phyloP scores from a whole-genome alignment of 352 stramenopile genomes.

The Halophytophthora batemanensis region DNA sequence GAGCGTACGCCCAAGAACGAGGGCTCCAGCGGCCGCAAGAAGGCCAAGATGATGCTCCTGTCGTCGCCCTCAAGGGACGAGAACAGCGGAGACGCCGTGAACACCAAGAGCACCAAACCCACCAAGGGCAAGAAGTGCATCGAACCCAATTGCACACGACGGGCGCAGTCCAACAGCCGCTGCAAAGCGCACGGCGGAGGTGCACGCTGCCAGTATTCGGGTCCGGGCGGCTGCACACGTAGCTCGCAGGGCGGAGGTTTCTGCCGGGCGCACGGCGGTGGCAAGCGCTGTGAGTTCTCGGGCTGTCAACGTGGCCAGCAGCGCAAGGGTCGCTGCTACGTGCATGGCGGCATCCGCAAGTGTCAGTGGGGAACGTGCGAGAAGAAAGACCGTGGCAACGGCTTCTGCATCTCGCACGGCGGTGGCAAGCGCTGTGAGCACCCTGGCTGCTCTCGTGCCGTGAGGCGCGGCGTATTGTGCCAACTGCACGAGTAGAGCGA shows the following conservation, averaged over 20 bases:
- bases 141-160: constrained; percentile 49
- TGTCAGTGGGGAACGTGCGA: constrained; percentile 71
- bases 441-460: constrained; percentile 41
- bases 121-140: constrained; percentile 79
- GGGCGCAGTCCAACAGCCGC: constrained; percentile 78
- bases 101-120: constrained; percentile 15
- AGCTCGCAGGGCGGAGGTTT: constrained; percentile 80
- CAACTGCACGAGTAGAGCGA: constrained; percentile 44
- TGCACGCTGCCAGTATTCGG: constrained; percentile 63
- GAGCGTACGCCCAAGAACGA: constrained; percentile 2
- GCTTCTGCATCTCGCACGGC: constrained; percentile 67
- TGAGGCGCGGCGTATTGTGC: constrained; percentile 56
- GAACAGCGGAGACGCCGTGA: constrained; percentile 17
- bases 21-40: background rate
- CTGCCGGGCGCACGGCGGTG: constrained; percentile 74
- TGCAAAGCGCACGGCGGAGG: constrained; percentile 80
- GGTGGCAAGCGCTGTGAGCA: constrained; percentile 54
- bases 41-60: constrained; percentile 14
- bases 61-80: constrained; percentile 14
- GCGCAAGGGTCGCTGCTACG: constrained; percentile 81
- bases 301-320: constrained; percentile 72
- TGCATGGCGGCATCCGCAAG: constrained; percentile 80
- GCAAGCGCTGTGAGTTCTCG: constrained; percentile 76
- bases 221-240: constrained; percentile 54
- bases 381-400: constrained; percentile 86